Conservation (phyloP, 306 rosid genomes). For the Albizia julibrissin region DNA sequence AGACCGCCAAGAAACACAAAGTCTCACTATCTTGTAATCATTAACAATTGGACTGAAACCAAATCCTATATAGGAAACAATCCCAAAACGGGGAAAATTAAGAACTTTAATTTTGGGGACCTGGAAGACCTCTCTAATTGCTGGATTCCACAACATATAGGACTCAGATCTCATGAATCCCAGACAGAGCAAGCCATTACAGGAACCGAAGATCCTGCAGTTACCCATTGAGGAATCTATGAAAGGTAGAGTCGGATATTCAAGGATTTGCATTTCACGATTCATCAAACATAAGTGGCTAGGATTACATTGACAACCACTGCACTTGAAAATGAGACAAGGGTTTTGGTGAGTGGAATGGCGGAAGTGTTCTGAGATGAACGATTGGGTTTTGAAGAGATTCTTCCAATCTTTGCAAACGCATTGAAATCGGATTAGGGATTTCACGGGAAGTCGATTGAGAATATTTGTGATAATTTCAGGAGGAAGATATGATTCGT, state of each 20-base stretch:
- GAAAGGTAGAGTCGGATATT: background rate
- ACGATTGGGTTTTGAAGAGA: background rate
- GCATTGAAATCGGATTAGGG: background rate
- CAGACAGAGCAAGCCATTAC: background rate
- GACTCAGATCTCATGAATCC: rapidly evolving
- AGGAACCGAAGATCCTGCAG: background rate
- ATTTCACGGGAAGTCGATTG: background rate
- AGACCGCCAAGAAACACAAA: rapidly evolving
- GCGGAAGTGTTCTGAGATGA: background rate
- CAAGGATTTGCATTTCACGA: background rate
- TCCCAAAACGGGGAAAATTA: no score
- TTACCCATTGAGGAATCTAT: no score
- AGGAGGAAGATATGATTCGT: background rate
- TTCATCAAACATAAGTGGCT: background rate
- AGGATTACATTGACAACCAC: no score
- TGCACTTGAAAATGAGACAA: background rate
- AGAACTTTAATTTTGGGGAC: no score
- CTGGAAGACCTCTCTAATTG: background rate
- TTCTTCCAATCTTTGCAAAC: background rate
- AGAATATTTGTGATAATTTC: background rate
- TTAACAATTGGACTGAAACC: background rate
- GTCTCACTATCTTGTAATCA: background rate
- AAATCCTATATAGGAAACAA: background rate
- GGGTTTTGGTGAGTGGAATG: background rate
- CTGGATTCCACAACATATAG: background rate